Evolutionary conservation across 176 grass and related monocot species (phyloP).

Genomic region (Cymbopogon citratus): DNA sequence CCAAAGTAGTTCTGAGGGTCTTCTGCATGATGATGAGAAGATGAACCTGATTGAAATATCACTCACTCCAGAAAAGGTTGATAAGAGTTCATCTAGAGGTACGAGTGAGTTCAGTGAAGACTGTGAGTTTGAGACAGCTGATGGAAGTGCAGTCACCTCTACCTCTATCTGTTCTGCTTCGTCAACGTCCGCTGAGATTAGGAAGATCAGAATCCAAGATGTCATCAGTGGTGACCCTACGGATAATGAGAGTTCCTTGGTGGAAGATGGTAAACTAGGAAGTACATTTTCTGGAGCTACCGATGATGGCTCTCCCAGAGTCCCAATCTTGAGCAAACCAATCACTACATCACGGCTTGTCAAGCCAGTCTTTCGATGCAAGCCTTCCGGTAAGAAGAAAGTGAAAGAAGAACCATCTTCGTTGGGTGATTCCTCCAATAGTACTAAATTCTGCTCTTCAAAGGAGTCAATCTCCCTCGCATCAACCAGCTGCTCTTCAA

Average conservation of each 20-base stretch:
- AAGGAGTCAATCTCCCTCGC: conserved; percentile 51
- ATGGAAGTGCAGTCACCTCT: conserved; percentile 41
- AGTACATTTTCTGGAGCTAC: conserved; percentile 39
- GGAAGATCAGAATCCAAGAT: conserved; percentile 76
- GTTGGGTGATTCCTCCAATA: conserved; percentile 40
- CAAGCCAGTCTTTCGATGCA: conserved; percentile 58
- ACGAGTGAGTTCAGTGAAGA: conserved; percentile 31
- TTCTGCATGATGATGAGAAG: conserved; percentile 45
- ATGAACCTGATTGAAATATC: conserved; percentile 77
- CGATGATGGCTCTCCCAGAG: conserved; percentile 32
- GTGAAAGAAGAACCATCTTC: conserved; percentile 53
- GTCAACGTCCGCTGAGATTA: conserved; percentile 25
- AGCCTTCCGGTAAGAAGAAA: conserved; percentile 43
- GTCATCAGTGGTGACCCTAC: conserved; percentile 41
- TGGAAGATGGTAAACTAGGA: conserved; percentile 25
- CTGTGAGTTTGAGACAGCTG: conserved; percentile 41
- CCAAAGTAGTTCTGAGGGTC: conserved; percentile 41
- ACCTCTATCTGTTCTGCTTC: conserved; percentile 34
- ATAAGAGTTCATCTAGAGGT: conserved; percentile 40
- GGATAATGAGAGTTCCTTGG: conserved; percentile 26
- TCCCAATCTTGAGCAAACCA: conserved; percentile 41
- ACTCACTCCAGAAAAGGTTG: conserved; percentile 39
- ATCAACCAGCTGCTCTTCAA: conserved; percentile 50
- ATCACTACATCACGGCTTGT: conserved; percentile 40
- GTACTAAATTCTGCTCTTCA: conserved; percentile 42